Evolutionary conservation across 106 monocot genomes (phyloP), one percentile per base, ranked within the genome.

Genomic region (Dendrobium nobile): DNA sequence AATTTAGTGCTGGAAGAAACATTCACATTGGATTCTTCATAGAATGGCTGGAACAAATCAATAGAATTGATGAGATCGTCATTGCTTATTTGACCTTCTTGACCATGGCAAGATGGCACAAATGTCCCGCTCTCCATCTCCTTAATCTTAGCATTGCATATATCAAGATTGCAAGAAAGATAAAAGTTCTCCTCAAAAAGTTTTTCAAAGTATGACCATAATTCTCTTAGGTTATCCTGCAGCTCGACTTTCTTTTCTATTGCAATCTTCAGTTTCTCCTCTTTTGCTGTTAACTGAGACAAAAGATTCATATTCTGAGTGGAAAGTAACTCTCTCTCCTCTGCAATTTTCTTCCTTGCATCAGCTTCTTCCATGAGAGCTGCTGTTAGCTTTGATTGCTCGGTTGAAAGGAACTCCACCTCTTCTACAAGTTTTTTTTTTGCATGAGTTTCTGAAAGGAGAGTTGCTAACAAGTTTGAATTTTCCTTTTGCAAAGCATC

Each of bases 401-500:
- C 95, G 77, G 72, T 68, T 55, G 77, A 77, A 48, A 91, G 77
- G 67, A 82, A 37, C 43, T 87, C 91, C 74, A 51, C 58, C 67
- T 89, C 87, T 41, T 80, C 72, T 27, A 78, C 79, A 17, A 88
- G 73, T 41, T 82, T 81, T 47, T 79, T 83, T 22, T 77, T 86
- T 27, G 86, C 70, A 67, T 84, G 83, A 77, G 65, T 54, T 81
- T 77, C 81, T 40, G 80, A 88, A 72, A 73, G 16, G 9, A 87
- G 65, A 65, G 24, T 82, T 56, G 68, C 45, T 51, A 72, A 77
- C 43, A 90, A 84, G 56, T 84, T 80, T 56, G 77, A 70, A 78
- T 90, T 93, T 82, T 99, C 91, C 47, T 77, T 87, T 65, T 95
- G 87, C 55, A 91, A 80, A 67, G 76, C 78, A 79, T 84, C 90